phyloP scores from a whole-genome alignment of 441 rosid genomes.

The Populus hybrid region DNA sequence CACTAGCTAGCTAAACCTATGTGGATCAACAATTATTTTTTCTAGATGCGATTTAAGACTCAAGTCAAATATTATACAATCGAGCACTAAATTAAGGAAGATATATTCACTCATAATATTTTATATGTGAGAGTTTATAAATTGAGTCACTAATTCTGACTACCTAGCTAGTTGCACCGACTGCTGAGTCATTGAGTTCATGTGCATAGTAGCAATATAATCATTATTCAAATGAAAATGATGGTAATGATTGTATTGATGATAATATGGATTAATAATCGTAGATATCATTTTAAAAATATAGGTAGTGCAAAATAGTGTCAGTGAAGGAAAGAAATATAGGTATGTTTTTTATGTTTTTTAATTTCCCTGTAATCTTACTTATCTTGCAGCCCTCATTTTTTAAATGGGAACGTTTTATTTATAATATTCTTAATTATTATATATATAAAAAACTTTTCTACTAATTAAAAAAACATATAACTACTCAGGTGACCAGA shows the following conservation, averaged over 20 bases:
- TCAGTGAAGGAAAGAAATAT: not conserved
- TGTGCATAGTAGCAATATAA: not conserved
- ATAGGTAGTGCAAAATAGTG: conserved; percentile 26
- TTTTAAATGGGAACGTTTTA: too few relatives aligned
- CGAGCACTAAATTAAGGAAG: too few relatives aligned
- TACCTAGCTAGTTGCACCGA: conserved; percentile 8
- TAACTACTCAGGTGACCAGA: not conserved
- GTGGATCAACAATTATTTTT: not conserved
- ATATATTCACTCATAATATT: too few relatives aligned
- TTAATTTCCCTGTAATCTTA: too few relatives aligned
- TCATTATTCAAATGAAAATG: conserved; percentile 31
- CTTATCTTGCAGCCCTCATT: too few relatives aligned
- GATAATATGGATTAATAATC: conserved; percentile 24
- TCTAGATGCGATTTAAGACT: conserved; percentile 11
- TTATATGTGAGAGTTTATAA: too few relatives aligned
- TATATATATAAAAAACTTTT: not conserved
- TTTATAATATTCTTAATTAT: too few relatives aligned
- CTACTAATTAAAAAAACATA: conserved; percentile 22
- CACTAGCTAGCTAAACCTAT: not conserved
- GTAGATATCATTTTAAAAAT: conserved; percentile 1
- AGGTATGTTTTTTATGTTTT: too few relatives aligned
- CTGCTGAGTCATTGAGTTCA: not conserved
- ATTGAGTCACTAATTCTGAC: not conserved
- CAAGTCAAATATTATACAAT: not conserved
- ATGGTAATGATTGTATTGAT: conserved; percentile 34